Conservation (phyloP, 148 eudicot species). For the Persicaria maculosa region DNA sequence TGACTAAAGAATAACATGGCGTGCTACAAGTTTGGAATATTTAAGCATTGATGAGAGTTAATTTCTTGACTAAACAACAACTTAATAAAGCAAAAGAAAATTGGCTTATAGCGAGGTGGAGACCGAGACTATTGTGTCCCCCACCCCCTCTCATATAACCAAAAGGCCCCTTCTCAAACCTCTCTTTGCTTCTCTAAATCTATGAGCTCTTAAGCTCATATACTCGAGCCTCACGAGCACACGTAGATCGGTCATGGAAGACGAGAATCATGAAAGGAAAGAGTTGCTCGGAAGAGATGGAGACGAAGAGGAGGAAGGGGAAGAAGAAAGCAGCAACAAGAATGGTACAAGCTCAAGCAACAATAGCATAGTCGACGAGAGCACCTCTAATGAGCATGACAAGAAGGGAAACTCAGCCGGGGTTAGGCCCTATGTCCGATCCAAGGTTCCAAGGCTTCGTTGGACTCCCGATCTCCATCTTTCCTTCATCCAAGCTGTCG, state of each 20-base stretch:
- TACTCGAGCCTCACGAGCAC: background rate
- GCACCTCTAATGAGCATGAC: conserved; percentile 11
- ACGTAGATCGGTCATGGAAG: conserved; percentile 8
- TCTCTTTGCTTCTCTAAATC: background rate
- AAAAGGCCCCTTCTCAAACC: conserved; percentile 2
- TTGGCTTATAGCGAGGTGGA: background rate
- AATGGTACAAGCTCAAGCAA: conserved; percentile 66
- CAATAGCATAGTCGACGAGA: conserved; percentile 68
- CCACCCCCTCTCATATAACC: background rate
- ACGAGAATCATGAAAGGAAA: conserved; percentile 2
- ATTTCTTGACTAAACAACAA: background rate
- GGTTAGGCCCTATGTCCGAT: conserved; percentile 76
- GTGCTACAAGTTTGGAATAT: conserved; percentile 1
- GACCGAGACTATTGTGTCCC: background rate
- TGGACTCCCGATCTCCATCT: conserved; percentile 97
- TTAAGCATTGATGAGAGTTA: conserved; percentile 12
- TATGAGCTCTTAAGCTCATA: conserved; percentile 3
- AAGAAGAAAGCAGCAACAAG: conserved; percentile 17
- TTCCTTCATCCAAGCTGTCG: conserved; percentile 76
- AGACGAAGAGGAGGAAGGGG: conserved; percentile 14
- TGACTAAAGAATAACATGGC: background rate
- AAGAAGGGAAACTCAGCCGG: conserved; percentile 36
- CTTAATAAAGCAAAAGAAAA: background rate
- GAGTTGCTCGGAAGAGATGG: conserved; percentile 7
- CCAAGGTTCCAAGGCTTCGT: conserved; percentile 77